Evolutionary conservation across 2,329 filamentous ascomycete genomes (phyloP).

Genomic region (Aspergillus oerlinghausenensis): DNA sequence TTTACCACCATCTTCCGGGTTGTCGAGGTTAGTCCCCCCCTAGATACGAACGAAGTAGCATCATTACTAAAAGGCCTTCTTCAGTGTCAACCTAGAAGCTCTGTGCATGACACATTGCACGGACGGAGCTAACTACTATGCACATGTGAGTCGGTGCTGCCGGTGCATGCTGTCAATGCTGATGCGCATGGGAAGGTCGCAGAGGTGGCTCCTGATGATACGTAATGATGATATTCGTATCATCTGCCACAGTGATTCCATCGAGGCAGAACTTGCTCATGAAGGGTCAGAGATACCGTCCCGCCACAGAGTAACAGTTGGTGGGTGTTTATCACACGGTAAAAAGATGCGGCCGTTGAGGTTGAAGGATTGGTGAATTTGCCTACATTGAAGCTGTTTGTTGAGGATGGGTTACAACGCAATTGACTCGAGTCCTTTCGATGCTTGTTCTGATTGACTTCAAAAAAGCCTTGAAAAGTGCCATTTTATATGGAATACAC

Average conservation of each 20-base stretch:
- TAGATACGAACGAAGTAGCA: neutral
- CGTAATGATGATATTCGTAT: neutral
- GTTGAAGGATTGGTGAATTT: neutral
- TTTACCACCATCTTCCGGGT: too few species aligned
- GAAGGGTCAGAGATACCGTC: neutral
- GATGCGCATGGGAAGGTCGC: neutral
- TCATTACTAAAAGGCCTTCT: neutral
- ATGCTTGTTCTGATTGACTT: neutral
- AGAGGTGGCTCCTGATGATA: neutral
- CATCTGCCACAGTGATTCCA: neutral
- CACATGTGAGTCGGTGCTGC: neutral
- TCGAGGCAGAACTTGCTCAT: neutral
- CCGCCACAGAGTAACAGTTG: neutral
- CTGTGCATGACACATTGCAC: neutral
- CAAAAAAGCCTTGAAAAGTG: neutral
- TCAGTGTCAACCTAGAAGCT: neutral
- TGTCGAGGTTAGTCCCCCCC: neutral
- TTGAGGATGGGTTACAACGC: neutral
- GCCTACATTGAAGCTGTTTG: neutral
- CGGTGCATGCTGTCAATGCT: neutral
- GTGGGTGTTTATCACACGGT: neutral
- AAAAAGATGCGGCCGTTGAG: neutral
- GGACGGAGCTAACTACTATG: neutral
- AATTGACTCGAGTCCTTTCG: neutral
- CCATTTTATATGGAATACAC: too few species aligned